Base-by-base conservation (phyloP, 2,329 filamentous ascomycete genomes). In the Beauveria australis region DNA sequence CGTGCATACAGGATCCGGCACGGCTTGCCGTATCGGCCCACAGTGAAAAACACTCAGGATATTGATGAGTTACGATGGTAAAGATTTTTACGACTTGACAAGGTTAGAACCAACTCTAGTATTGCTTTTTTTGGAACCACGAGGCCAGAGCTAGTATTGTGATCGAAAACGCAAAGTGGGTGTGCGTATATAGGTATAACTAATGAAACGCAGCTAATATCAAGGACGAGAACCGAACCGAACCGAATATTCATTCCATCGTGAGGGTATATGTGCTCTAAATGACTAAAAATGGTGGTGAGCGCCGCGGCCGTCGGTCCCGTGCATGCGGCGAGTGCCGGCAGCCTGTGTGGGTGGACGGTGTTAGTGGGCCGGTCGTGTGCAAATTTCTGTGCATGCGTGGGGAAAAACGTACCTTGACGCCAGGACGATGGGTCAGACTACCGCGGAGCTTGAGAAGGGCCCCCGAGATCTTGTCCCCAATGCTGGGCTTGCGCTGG, bases 381-480 rank as follows among this genome's bases (percentile, higher is more conserved):
- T 6, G 28, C 5, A 9, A 6, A 37, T n/a, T n/a, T 14, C 1
- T 5, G 14, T 9, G 12, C 16, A 37, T 10, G 28, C 3, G 8
- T 16, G 19, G 40, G 14, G 41, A n/a, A 22, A 14, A 43, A 53
- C 71, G 63, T 74, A 85, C 84, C 85, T 92, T 92, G 65, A 88
- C 75, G 26, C 86, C 89, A 2, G 89, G 87, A 46, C 85, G 79
- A 53, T 83, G 74, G 1, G 87, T 92, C 61, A 93, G 70, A 59
- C 78, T 83, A 8, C 90, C 89, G 73, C 85, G 86, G 64, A 93
- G 73, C 77, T 83, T 90, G 76, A 89, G 79, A 72, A 93, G 77
- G 0, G 89, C 89, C 19, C 90, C 90, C 54, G 82, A 86, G 66
- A 93, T 81, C 75, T 92, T 93, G 76, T 93, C 89, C 52, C 87